Evolutionary conservation across 1,284 basidiomycete species (phyloP).

Genomic region (Coriolopsis trogii): DNA sequence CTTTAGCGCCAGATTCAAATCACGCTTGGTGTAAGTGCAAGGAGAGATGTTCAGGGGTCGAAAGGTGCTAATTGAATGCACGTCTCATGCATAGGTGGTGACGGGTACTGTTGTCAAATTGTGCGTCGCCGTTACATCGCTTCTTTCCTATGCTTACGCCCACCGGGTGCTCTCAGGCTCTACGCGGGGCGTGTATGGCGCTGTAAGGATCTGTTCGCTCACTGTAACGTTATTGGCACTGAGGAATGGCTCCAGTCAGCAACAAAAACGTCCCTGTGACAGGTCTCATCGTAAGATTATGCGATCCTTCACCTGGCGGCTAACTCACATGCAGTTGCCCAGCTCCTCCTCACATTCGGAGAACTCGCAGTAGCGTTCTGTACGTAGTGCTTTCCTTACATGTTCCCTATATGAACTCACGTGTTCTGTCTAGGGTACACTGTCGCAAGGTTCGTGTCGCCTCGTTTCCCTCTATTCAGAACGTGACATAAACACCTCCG

Average conservation of each 20-base stretch:
- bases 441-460: slow-evolving; percentile 45
- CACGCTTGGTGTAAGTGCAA: slow-evolving; percentile 52
- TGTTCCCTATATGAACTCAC: not conserved
- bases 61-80: no score
- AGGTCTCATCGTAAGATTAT: slow-evolving; percentile 51
- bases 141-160: not conserved
- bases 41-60: no score
- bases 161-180: slow-evolving; percentile 40
- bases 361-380: slow-evolving; percentile 36
- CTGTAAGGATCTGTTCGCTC: slow-evolving; percentile 46
- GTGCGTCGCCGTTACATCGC: slow-evolving; percentile 46
- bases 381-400: slow-evolving; percentile 4
- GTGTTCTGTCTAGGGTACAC: slow-evolving; percentile 41
- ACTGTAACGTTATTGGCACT: not conserved
- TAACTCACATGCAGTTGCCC: not conserved
- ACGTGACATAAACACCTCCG: not conserved
- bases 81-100: slow-evolving; percentile 54
- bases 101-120: slow-evolving; percentile 64
- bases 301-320: no score
- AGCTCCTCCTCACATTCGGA: slow-evolving; percentile 50
- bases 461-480: not conserved
- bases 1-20: slow-evolving; percentile 51
- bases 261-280: slow-evolving; percentile 57
- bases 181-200: slow-evolving; percentile 71
- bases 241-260: slow-evolving; percentile 49